Conservation (phyloP, 2,329 filamentous ascomycete genomes). For the Neurospora sp. region DNA sequence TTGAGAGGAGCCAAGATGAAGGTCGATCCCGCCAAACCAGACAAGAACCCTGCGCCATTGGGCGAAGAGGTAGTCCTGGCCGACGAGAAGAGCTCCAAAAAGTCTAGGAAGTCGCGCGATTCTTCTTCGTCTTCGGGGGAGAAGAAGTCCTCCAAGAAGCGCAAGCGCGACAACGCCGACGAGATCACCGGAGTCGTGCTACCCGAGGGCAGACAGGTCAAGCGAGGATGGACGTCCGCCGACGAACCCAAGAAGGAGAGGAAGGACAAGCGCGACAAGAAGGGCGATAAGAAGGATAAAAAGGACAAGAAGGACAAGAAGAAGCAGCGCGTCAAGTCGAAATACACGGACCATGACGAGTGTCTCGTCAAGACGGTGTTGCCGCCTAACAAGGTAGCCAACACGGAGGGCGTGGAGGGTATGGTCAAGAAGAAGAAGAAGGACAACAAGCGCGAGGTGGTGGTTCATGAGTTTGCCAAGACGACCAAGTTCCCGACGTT, state of each 20-base stretch:
- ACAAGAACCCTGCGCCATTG: conserved; percentile 33
- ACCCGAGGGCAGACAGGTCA: conserved; percentile 65
- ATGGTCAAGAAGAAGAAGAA: conserved; percentile 52
- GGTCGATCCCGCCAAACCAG: conserved; percentile 69
- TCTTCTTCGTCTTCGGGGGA: conserved; percentile 12
- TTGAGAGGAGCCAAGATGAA: conserved; percentile 78
- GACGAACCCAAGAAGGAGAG: conserved; percentile 34
- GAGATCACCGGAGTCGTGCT: conserved; percentile 60
- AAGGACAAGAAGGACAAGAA: conserved; percentile 45
- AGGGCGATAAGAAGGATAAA: conserved; percentile 37
- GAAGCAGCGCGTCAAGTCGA: conserved; percentile 55
- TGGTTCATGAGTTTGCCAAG: conserved; percentile 85
- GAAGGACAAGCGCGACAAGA: conserved; percentile 36
- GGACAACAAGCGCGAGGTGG: conserved; percentile 37
- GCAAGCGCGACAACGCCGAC: conserved; percentile 29
- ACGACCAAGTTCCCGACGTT: conserved; percentile 77
- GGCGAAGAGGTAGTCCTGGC: conserved; percentile 15
- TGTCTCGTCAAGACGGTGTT: conserved; percentile 77
- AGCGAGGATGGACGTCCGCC: conserved; percentile 79
- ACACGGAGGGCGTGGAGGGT: conserved; percentile 34
- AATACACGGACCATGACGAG: conserved; percentile 72
- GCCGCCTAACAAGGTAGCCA: conserved; percentile 37
- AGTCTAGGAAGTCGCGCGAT: conserved; percentile 17
- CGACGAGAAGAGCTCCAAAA: conserved; percentile 27
- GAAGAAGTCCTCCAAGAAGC: conserved; percentile 33